Evolutionary conservation across 495 filamentous ascomycete species (phyloP).

Genomic region (Trichocladium uniseriatum): DNA sequence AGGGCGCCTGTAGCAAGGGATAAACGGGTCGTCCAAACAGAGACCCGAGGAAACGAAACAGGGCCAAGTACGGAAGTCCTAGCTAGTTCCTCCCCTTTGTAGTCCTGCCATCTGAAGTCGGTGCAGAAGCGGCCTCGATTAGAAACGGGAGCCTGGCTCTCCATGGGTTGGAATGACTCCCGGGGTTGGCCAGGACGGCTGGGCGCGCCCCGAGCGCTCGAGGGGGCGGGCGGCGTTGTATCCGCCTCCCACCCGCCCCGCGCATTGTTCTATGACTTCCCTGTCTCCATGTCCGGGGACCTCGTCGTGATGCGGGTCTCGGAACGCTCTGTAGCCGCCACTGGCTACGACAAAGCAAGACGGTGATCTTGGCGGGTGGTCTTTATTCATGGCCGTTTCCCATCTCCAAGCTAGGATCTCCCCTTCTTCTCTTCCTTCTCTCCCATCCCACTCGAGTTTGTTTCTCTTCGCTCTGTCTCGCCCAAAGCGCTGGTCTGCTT

Average conservation of each 20-base stretch:
- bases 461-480: constrained; percentile 31
- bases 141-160: constrained; percentile 4
- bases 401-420: constrained; percentile 17
- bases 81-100: constrained; percentile 2
- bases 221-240: neutral
- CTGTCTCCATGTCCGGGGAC: neutral
- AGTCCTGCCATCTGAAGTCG: constrained; percentile 17
- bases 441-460: constrained; percentile 10
- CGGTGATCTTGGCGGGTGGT: constrained; percentile 15
- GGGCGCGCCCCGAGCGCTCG: constrained; percentile 6
- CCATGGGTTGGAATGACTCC: no score
- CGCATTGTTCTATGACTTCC: constrained; percentile 7
- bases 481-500: constrained; percentile 51
- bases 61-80: neutral
- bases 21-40: neutral
- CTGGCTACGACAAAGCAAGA: constrained; percentile 1
- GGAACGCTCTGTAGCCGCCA: constrained; percentile 29
- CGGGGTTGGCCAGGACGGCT: neutral
- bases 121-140: neutral
- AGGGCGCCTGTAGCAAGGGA: constrained; percentile 5
- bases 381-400: constrained; percentile 33
- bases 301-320: constrained; percentile 20
- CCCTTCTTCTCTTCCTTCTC: constrained; percentile 20
- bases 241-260: neutral
- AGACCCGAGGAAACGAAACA: constrained; percentile 18